phyloP scores from a whole-genome alignment of 106 monocot species.

The Iris macrosiphon region DNA sequence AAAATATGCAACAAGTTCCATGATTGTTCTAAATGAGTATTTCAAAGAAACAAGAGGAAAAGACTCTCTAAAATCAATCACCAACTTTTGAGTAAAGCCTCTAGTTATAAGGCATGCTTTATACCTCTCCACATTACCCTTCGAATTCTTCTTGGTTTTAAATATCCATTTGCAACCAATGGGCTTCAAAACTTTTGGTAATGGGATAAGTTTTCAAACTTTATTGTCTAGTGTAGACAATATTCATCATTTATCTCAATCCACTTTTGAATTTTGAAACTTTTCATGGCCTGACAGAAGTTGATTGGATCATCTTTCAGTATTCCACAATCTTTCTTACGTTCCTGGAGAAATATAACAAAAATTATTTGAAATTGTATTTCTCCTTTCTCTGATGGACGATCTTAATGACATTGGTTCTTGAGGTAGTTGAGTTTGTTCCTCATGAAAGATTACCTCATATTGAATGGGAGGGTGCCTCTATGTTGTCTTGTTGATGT shows the following conservation, averaged over 20 bases:
- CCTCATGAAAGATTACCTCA: no score
- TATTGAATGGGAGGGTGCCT: no score
- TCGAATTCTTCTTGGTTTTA: no score
- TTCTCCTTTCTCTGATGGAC: conserved; percentile 2
- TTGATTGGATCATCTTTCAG: background rate
- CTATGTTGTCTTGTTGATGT: no score
- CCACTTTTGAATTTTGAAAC: background rate
- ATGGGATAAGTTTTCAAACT: no score
- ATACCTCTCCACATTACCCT: background rate
- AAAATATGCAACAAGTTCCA: background rate
- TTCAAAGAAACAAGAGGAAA: background rate
- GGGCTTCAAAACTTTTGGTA: no score
- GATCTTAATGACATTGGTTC: no score
- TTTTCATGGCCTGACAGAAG: background rate
- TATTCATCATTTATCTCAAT: background rate
- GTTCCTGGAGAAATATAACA: background rate
- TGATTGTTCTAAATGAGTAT: background rate
- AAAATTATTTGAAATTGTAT: conserved; percentile 1
- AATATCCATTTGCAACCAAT: no score
- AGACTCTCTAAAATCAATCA: no score
- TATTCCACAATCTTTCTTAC: background rate
- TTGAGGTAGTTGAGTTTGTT: no score
- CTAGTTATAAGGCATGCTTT: background rate
- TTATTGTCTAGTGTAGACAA: background rate
- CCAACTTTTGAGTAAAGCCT: no score